phyloP scores from a whole-genome alignment of 2,329 filamentous ascomycete species.

The Biscogniauxia sp. region DNA sequence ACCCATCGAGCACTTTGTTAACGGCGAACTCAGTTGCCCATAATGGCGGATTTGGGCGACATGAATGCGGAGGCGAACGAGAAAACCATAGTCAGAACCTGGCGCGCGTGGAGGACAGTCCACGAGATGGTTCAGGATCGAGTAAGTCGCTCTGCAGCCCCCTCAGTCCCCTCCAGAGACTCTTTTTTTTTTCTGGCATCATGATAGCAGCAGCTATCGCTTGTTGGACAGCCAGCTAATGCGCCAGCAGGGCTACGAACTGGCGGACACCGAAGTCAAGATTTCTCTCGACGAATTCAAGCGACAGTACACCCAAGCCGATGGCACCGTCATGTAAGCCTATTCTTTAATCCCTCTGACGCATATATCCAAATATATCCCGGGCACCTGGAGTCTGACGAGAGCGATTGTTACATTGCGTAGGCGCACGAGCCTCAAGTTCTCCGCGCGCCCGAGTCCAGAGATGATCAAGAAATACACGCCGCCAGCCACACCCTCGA shows the following conservation, averaged over 20 bases:
- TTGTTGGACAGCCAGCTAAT: constrained; percentile 23
- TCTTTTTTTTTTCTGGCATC: too few species aligned
- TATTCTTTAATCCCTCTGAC: background rate
- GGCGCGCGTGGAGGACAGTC: constrained; percentile 90
- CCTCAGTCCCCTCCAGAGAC: too few species aligned
- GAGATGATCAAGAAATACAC: constrained; percentile 85
- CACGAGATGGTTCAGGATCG: constrained; percentile 94
- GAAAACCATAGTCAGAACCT: constrained; percentile 66
- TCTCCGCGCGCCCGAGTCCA: constrained; percentile 81
- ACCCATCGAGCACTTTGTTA: background rate
- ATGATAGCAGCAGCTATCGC: too few species aligned
- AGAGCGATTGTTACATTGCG: constrained; percentile 2
- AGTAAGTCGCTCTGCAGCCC: constrained; percentile 53
- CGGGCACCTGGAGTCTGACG: background rate
- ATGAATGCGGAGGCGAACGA: constrained; percentile 40
- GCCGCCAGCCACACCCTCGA: constrained; percentile 63
- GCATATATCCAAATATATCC: too few species aligned
- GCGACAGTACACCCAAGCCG: constrained; percentile 65
- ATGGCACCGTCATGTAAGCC: constrained; percentile 73
- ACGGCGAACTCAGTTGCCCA: constrained; percentile 20
- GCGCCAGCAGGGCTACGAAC: constrained; percentile 75
- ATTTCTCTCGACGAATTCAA: constrained; percentile 83
- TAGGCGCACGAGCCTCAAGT: constrained; percentile 81
- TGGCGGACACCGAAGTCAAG: constrained; percentile 84
- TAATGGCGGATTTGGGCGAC: constrained; percentile 43